Evolutionary conservation across 106 monocot genomes (phyloP), one percentile per base, ranked within the genome.

Genomic region (Dioscorea zingiberensis): DNA sequence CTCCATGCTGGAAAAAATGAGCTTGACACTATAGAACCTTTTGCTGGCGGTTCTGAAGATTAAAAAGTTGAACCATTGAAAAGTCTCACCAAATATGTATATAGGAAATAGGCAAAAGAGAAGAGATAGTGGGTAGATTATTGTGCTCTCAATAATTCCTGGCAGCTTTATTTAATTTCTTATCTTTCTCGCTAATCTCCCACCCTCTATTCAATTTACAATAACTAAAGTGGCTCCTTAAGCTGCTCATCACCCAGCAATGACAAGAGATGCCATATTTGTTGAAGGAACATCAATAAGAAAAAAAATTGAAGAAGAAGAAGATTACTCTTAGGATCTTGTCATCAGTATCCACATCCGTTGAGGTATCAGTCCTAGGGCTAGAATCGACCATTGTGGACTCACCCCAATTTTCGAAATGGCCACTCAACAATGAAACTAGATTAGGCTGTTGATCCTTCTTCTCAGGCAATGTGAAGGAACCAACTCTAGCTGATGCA

Each of bases 311-410:
- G 60, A 65, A 47, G 19, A 16, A 55, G 54, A 8, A 67, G 27
- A 59, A 67, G 46, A 15, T 66, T 64, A 91, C 91, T 65, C 24
- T 66, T 69, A 76, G 86, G 62, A 78, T 87, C 71, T 79, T 86
- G 12, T 84, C 89, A 64, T 94, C 94, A 46, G 83, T 75, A 8
- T 91, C 86, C 4, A 73, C 66, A 73, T 90, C 86, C 54, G 90
- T 87, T 61, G 94, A 94, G 19, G 90, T 89, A 73, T 94, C 90
- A 60, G 93, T 88, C 58, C 69, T 83, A 48, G 93, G 89, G 65
- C 89, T 94, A 10, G 69, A 69, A 65, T 79, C 84, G 16, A 78
- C 84, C 79, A 94, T 82, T 17, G 71, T 38, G 47, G 90, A 86
- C 13, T 86, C 93, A 67, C 80, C 86, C 93, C 89, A 89, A 62